Evolutionary conservation across 1,284 basidiomycete genomes (phyloP).

Genomic region (Singerocomus inundabilis): DNA sequence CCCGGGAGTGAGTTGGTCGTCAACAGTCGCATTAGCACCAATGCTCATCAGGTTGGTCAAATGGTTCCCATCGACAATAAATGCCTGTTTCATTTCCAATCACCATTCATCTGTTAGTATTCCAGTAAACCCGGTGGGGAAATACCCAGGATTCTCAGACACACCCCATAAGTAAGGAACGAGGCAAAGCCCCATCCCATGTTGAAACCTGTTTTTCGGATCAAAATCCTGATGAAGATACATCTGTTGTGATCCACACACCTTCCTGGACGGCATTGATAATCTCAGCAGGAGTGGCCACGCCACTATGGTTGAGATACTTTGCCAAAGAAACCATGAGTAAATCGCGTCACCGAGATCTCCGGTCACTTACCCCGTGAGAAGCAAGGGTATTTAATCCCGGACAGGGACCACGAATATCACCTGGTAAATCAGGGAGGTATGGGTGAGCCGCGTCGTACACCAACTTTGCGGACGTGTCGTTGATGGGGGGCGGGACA

Average conservation of each 20-base stretch:
- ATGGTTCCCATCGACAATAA: slow-evolving; percentile 28
- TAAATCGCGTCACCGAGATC: neutral
- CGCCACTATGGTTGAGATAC: slow-evolving; percentile 26
- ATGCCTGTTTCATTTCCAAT: slow-evolving; percentile 15
- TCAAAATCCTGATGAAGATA: neutral
- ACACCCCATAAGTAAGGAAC: slow-evolving; percentile 27
- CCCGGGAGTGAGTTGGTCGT: slow-evolving; percentile 15
- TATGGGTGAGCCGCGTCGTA: slow-evolving; percentile 25
- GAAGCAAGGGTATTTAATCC: slow-evolving; percentile 50
- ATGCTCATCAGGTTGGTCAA: slow-evolving; percentile 31
- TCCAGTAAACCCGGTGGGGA: neutral
- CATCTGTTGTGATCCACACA: neutral
- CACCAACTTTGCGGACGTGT: slow-evolving; percentile 29
- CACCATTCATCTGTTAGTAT: neutral
- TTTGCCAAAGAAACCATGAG: neutral
- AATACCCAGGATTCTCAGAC: neutral
- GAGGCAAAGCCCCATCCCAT: slow-evolving; percentile 26
- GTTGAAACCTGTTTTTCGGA: slow-evolving; percentile 21
- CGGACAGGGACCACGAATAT: slow-evolving; percentile 46
- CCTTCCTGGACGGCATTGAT: slow-evolving; percentile 29
- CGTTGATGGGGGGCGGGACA: slow-evolving; percentile 20
- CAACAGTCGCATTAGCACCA: slow-evolving; percentile 25
- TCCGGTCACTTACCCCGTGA: slow-evolving; percentile 33
- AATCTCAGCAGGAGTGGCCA: slow-evolving; percentile 25
- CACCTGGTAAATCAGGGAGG: slow-evolving; percentile 16